Evolutionary conservation across 2,329 filamentous ascomycete species (phyloP), one percentile per base, ranked within the genome.

Genomic region (Helotiales sp.): DNA sequence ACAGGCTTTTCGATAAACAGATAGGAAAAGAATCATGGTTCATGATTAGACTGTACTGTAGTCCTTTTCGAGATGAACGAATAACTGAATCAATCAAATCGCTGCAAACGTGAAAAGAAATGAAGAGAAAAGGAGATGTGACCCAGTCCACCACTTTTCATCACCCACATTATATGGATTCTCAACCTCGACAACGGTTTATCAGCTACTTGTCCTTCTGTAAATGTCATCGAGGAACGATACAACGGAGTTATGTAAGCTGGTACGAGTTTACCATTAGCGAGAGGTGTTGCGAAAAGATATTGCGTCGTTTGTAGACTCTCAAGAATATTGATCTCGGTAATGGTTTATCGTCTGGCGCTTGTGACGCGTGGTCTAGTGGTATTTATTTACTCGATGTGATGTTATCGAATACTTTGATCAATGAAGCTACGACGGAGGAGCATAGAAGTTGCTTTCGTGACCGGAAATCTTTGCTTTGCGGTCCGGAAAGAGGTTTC

Each of bases 391-490:
- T 19, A 25, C 34, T 25, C 3, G 38, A 29, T 2, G 57, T 57
- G 12, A 47, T 40, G n/a, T 51, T 73, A 71, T 6, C 77, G 76
- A 63, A 80, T 79, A 34, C 74, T 62, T 2, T 68, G 63, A 34
- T 74, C 68, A 25, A 86, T 75, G 4, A 69, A 67, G 47, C 12
- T 36, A 62, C 59, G 15, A 59, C 17, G 12, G 48, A 1, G 29
- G 9, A 5, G 52, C 51, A 1, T 29, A 29, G 44, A 64, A 52
- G 34, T 63, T 60, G 22, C 48, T 54, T 13, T 31, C 40, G 29
- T 63, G 0, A 69, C 59, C 50, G 7, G 31, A 17, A 25, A 62
- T 52, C 7, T 55, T 51, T 6, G 33, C 19, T 27, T 44, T 44
- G 5, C 27, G 10, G 27, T 54, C 15, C 15, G 51, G 36, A 58